Evolutionary conservation across 768 basidiomycete species (phyloP), one percentile per base, ranked within the genome.

Genomic region (Termitomyces sp.): DNA sequence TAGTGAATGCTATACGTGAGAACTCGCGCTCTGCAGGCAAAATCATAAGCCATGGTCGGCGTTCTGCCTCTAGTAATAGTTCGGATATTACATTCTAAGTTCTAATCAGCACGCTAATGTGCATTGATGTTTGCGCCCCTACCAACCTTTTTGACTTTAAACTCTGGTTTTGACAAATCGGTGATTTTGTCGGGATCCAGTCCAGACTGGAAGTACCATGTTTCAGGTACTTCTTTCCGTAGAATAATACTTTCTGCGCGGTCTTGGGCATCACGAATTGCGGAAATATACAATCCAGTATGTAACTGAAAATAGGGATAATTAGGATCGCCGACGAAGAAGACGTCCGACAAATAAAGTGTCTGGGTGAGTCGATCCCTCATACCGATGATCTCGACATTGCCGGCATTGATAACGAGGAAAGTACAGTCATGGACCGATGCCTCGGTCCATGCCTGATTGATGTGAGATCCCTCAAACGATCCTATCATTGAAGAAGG

Each of bases 401-500:
- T 55, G 8, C 53, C 43, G 2, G 53, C 40, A 12, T 45, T 27
- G 10, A 55, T 44, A 2, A 46, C 44, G 4, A 55, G n/a, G 33
- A 44, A 55, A n/a, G 53, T 55, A 12, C 14, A 33, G 12, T 56
- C 55, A 47, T 43, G 46, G 2, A 27, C 27, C 12, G 20, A 33
- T 18, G 56, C 56, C 36, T 57, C 22, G 12, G 56, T 37, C 56
- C 56, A 57, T 33, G 37, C 56, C 48, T 50, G 13, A 5, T 20
- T 24, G 36, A 47, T 49, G 18, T 22, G 5, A n/a, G 22, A 24
- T 33, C 20, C 12, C 5, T 34, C 1, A 5, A 34, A 0, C 9
- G 9, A 46, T 30, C 32, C 13, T 20, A 9, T 24, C 22, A 34
- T 42, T 42, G 20, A 33, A 22, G 13, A 16, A 1, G 22, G 24